Percentiles rank a stretch among this genome's conserved stretches.
Evolutionary conservation across 2,329 filamentous ascomycete genomes (phyloP).

Genomic region (Xylaria arbuscula): DNA sequence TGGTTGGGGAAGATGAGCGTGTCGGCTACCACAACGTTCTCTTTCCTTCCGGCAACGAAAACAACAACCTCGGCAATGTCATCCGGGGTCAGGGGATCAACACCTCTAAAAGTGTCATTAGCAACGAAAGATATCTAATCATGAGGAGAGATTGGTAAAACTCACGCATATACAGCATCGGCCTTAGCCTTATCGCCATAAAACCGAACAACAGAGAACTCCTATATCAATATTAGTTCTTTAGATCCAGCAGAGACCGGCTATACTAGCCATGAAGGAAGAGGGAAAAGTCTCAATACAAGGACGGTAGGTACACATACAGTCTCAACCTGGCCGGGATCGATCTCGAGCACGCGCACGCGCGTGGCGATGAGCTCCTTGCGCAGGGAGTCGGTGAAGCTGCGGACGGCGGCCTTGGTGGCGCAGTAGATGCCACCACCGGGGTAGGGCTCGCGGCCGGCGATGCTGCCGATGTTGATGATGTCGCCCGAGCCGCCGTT

Average conservation of each 20-base stretch:
- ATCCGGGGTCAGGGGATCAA: constrained; percentile 77
- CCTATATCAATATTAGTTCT: constrained; percentile 49
- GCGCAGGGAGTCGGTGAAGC: constrained; percentile 77
- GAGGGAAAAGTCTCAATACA: background rate
- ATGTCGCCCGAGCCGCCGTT: constrained; percentile 88
- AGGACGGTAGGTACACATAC: constrained; percentile 35
- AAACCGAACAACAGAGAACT: constrained; percentile 82
- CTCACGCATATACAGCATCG: constrained; percentile 74
- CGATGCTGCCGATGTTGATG: constrained; percentile 81
- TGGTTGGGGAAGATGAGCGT: constrained; percentile 80
- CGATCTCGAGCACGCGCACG: constrained; percentile 78
- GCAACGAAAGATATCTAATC: constrained; percentile 13
- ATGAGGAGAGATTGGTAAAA: constrained; percentile 40
- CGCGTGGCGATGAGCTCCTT: constrained; percentile 76
- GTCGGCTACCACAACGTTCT: constrained; percentile 85
- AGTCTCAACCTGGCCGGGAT: constrained; percentile 83
- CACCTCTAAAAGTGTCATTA: constrained; percentile 45
- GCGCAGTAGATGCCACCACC: constrained; percentile 84
- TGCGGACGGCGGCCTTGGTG: constrained; percentile 79
- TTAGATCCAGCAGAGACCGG: too few relatives aligned
- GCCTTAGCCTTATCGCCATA: constrained; percentile 81
- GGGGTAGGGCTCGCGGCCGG: constrained; percentile 74
- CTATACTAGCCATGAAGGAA: too few relatives aligned
- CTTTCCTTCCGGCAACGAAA: constrained; percentile 78
- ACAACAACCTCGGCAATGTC: constrained; percentile 84